Evolutionary conservation across 2,329 filamentous ascomycete species (phyloP).

Genomic region (Paracorniculantispora psalliotae): DNA sequence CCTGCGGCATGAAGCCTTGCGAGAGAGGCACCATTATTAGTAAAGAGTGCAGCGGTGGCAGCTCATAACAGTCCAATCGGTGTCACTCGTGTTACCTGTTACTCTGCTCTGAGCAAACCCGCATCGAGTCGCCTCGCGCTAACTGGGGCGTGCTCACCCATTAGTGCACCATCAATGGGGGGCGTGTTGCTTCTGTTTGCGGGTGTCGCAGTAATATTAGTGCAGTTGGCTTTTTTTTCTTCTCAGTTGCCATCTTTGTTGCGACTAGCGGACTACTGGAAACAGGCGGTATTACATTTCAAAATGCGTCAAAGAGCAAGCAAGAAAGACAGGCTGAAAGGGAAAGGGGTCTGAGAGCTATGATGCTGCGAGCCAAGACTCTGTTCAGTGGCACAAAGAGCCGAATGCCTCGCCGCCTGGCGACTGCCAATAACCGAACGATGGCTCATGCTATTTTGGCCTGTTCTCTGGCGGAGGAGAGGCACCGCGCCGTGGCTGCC

Average conservation of each 20-base stretch:
- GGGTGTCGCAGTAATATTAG: neutral
- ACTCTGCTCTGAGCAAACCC: slow-evolving; percentile 9
- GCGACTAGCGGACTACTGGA: neutral
- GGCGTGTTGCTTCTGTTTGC: neutral
- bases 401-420: too few relatives aligned
- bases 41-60: neutral
- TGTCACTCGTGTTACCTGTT: neutral
- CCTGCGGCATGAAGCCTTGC: neutral
- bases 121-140: slow-evolving; percentile 10
- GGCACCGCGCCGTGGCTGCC: neutral
- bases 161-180: neutral
- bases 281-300: neutral
- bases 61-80: neutral
- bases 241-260: neutral
- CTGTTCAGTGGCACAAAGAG: too few relatives aligned
- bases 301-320: neutral
- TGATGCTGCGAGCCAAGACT: neutral
- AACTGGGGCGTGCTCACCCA: neutral
- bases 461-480: too few relatives aligned
- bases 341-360: too few relatives aligned
- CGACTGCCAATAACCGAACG: too few relatives aligned
- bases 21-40: neutral
- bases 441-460: too few relatives aligned
- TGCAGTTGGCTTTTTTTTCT: neutral
- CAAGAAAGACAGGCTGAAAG: too few relatives aligned